Conservation (phyloP, 306 rosid genomes). For the Clitoria ternatea region DNA sequence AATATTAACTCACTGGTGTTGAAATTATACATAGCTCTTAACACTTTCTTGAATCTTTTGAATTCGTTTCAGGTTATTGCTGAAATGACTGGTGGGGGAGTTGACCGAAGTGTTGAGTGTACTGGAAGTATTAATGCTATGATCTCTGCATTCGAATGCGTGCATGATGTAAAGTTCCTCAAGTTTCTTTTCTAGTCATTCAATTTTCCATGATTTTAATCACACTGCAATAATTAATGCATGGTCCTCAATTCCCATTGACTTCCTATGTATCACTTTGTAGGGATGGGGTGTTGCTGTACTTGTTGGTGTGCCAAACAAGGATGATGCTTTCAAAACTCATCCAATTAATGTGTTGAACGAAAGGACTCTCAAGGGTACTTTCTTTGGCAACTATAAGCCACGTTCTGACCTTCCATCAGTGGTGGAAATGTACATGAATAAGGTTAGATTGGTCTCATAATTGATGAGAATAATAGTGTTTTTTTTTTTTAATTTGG, state of each 20-base stretch:
- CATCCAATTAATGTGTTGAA: constrained; percentile 14
- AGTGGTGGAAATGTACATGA: constrained; percentile 28
- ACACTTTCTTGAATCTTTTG: neutral
- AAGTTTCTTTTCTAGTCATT: neutral
- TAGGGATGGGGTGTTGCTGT: constrained; percentile 29
- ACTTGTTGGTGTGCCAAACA: constrained; percentile 25
- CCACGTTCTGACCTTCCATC: constrained; percentile 27
- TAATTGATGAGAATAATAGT: neutral
- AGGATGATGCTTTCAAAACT: constrained; percentile 26
- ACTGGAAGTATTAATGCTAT: constrained; percentile 20
- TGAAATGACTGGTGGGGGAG: constrained; percentile 20
- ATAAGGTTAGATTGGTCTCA: constrained; percentile 3
- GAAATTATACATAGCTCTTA: neutral
- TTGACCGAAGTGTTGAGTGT: constrained; percentile 27
- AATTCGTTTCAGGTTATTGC: neutral
- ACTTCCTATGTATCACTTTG: neutral
- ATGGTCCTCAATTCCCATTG: neutral
- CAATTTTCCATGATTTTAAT: neutral
- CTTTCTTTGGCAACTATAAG: constrained; percentile 25
- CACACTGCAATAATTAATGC: neutral
- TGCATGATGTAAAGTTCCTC: constrained; percentile 21
- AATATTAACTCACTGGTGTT: neutral
- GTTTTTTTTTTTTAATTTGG: neutral
- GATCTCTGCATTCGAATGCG: constrained; percentile 28
- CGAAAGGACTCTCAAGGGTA: constrained; percentile 24